Conservation (phyloP, 2,329 filamentous ascomycete species). For the Sordariomycetes sp. region DNA sequence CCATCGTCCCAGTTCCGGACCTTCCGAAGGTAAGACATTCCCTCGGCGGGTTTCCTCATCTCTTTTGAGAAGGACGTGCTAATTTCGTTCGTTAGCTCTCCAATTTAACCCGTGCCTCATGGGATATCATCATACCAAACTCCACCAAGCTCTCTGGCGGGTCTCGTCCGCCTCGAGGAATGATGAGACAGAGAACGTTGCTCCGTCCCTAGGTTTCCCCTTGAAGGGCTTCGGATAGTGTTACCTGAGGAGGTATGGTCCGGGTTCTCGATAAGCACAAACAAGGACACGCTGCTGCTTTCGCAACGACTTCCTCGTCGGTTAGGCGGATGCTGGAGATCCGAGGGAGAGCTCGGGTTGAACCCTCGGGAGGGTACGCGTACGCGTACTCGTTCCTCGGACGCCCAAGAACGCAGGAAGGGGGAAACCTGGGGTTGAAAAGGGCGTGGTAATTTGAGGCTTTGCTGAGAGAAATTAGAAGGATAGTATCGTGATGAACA, state of each 20-base stretch:
- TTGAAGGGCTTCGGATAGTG: no score
- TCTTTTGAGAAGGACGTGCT: neutral
- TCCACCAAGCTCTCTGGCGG: neutral
- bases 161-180: neutral
- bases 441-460: no score
- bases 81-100: neutral
- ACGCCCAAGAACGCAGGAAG: neutral
- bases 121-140: neutral
- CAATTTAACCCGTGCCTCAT: neutral
- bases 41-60: neutral
- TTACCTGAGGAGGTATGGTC: no score
- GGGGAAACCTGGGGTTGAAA: neutral
- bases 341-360: neutral
- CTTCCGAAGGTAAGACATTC: neutral
- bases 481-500: neutral
- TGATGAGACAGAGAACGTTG: neutral
- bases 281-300: no score
- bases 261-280: no score
- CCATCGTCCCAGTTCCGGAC: neutral
- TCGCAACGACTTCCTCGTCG: neutral
- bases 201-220: neutral
- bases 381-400: neutral
- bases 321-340: neutral
- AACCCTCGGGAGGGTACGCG: neutral
- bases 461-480: neutral